Conservation (phyloP, 108 stramenopile species). For the Pelagomonas calceolata region DNA sequence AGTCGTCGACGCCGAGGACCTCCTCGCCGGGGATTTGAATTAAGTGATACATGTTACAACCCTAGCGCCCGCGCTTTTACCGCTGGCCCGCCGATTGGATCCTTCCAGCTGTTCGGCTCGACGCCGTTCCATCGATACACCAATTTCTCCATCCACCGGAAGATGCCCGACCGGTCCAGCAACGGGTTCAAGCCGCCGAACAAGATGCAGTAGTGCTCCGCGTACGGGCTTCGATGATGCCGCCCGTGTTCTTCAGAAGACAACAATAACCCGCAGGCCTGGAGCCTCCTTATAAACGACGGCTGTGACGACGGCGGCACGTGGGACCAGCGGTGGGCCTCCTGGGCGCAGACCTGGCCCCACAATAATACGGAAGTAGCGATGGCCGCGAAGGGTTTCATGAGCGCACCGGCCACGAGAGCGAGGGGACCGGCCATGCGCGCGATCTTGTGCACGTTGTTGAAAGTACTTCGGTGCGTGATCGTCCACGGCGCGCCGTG, state of each 20-base stretch:
- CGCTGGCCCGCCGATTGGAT: too few species aligned
- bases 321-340: slow-evolving; percentile 6
- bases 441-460: slow-evolving; percentile 10
- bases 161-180: not conserved
- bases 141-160: not conserved
- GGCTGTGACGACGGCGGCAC: not conserved
- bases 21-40: too few species aligned
- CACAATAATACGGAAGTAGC: too few species aligned
- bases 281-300: not conserved
- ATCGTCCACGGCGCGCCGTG: slow-evolving; percentile 7
- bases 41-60: too few species aligned
- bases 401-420: too few species aligned
- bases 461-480: not conserved
- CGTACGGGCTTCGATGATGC: slow-evolving; percentile 2
- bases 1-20: too few species aligned
- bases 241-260: not conserved
- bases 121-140: not conserved
- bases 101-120: too few species aligned
- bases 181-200: not conserved
- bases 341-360: slow-evolving; percentile 1
- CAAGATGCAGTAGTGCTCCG: slow-evolving; percentile 7
- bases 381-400: too few species aligned
- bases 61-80: too few species aligned
- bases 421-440: not conserved
- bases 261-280: not conserved